Base-by-base conservation (phyloP, 2,329 filamentous ascomycete species). In the Calonectria montana region DNA sequence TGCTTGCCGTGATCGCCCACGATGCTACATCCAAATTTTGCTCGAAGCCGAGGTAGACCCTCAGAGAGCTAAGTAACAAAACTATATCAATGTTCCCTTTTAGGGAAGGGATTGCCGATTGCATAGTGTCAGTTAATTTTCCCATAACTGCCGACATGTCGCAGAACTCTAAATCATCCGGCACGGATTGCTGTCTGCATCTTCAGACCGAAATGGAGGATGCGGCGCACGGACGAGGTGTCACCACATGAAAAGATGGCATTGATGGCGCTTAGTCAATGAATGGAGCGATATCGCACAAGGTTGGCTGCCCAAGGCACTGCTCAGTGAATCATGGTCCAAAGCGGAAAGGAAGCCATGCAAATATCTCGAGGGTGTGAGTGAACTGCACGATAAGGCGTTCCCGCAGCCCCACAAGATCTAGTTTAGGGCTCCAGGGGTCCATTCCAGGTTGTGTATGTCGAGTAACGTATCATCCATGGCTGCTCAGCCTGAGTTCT, bases 381-480 rank as follows among this genome's bases (percentile, higher is more conserved):
- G 29, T 35, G 53, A 12, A 23, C 21, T 39, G 31, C 53, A 37
- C 53, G 53, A 59, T 59, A 59, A 37, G 53, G 53, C 53, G 53
- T 35, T 59, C 53, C 53, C 53, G 35, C 35, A 13, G 53, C 10
- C 53, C 53, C 53, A 59, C 53, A 59, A 18, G 53, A 59, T 59
- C 53, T 59, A 59, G 37, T 39, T 21, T 59, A 59, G 53, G 53
- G 53, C 53, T 59, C 21, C 53, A 39, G 53, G 53, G 53, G 29
- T 59, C 18, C 31, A 59, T 59, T 35, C 7, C 9, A 12, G 53
- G 31, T 31, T 63, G 21, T 48, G 16, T 6, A 12, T 15, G 27
- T 23, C 61, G 23, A 48, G 67, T 70, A 70, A 70, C 67, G 67
- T 70, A 65, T 70, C 67, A 70, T 70, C 9, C 61, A 69, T 45